Evolutionary conservation across 257 asterid species (phyloP).

Genomic region (Fraxinus pennsylvanica): DNA sequence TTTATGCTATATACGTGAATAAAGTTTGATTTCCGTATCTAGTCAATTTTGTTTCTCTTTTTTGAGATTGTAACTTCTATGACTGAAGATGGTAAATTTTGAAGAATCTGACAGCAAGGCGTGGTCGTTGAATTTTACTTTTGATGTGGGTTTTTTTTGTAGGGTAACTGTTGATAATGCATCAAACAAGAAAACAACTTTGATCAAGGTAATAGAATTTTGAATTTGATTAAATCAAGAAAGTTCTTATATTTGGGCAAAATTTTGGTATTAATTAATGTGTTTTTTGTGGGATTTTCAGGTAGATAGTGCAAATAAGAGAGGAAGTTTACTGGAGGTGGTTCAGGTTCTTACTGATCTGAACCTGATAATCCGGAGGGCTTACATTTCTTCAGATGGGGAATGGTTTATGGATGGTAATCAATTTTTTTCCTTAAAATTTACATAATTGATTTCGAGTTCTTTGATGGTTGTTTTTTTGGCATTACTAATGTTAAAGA

Average conservation of each 20-base stretch:
- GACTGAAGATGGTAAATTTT: conserved; percentile 2
- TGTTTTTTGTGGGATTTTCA: conserved; percentile 31
- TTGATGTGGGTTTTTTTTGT: conserved; percentile 5
- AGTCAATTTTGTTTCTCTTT: conserved; percentile 3
- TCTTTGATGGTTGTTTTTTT: conserved; percentile 6
- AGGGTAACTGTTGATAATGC: conserved; percentile 55
- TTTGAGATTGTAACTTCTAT: neutral
- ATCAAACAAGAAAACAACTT: conserved; percentile 48
- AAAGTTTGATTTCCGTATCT: neutral
- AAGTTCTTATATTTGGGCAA: neutral
- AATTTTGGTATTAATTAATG: neutral
- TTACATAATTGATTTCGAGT: neutral
- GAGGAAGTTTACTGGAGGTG: conserved; percentile 85
- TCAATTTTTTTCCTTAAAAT: neutral
- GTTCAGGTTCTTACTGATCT: conserved; percentile 87
- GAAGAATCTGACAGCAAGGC: neutral
- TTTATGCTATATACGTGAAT: neutral
- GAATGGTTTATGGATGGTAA: conserved; percentile 98
- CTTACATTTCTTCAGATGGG: conserved; percentile 94
- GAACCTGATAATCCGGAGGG: conserved; percentile 69
- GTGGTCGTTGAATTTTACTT: conserved; percentile 5
- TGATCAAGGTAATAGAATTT: conserved; percentile 43
- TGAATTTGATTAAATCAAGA: neutral
- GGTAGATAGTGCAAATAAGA: conserved; percentile 89
- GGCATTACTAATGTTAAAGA: neutral